Conservation (phyloP, 345 rosid genomes). For the Eucalyptus shirleyi region DNA sequence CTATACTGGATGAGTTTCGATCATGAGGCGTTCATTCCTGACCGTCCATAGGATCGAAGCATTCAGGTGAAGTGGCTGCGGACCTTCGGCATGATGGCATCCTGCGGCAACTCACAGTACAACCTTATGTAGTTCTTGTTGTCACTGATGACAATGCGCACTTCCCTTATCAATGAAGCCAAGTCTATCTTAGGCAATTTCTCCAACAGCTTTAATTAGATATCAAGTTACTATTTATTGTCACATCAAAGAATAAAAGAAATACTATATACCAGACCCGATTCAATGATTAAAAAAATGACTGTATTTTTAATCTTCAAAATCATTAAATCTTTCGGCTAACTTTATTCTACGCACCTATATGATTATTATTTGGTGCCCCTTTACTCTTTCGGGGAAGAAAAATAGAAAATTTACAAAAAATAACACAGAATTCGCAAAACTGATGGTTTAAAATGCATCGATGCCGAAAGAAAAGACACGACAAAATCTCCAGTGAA, state of each 20-base stretch:
- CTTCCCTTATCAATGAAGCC: not conserved
- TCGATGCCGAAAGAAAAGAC: not conserved
- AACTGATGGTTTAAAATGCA: not conserved
- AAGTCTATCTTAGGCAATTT: not conserved
- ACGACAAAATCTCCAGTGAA: not conserved
- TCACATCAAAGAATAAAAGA: not conserved
- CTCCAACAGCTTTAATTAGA: not conserved
- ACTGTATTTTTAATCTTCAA: not conserved
- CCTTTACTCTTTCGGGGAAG: not conserved
- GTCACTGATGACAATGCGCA: not conserved
- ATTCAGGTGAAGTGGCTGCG: not conserved
- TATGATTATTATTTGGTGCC: not conserved
- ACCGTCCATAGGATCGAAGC: not conserved
- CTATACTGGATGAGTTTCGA: not conserved
- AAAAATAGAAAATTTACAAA: not conserved
- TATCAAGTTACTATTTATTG: not conserved
- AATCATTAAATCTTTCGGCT: not conserved
- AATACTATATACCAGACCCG: accelerated
- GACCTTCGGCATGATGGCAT: not conserved
- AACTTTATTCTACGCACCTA: not conserved
- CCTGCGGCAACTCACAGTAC: not conserved
- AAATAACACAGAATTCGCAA: not conserved
- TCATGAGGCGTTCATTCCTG: not conserved
- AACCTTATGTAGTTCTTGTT: not conserved
- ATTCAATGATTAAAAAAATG: not conserved